Percentiles rank a stretch among this genome's conserved stretches.
These are phyloP conservation scores for Pestalotiopsis sp. DNA, from an alignment of 2,329 filamentous ascomycete genomes.

Conservation along the genomic window DNA sequence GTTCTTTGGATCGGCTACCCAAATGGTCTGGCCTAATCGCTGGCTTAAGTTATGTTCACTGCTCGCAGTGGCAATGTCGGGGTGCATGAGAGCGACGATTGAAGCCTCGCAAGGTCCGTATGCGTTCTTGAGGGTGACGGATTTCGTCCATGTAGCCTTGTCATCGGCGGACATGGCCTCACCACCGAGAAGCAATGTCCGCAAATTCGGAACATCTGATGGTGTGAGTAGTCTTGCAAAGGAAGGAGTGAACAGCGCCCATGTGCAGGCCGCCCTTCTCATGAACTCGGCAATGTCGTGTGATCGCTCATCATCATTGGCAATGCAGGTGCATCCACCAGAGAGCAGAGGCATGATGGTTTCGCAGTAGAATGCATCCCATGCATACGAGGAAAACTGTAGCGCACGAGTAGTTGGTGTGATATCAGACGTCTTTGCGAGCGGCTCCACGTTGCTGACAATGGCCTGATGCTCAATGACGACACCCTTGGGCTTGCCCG, in stretches of 20 bases:
- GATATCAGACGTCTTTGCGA: constrained; percentile 38
- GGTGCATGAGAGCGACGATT: constrained; percentile 10
- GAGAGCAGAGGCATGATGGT: constrained; percentile 19
- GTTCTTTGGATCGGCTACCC: constrained; percentile 19
- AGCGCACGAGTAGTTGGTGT: constrained; percentile 44
- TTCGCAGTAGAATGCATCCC: constrained; percentile 35
- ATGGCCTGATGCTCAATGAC: constrained; percentile 15
- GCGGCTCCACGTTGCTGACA: neutral
- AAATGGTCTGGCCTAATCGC: constrained; percentile 12
- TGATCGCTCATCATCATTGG: constrained; percentile 5
- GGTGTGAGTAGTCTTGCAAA: constrained; percentile 8
- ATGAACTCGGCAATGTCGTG: constrained; percentile 6
- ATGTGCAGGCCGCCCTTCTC: constrained; percentile 2
- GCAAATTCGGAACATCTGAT: constrained; percentile 12
- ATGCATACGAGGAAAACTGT: constrained; percentile 22
- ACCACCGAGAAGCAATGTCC: constrained; percentile 13
- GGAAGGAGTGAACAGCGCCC: constrained; percentile 11
- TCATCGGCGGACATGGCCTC: constrained; percentile 13
- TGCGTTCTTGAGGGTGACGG: constrained; percentile 10
- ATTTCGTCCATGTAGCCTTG: constrained; percentile 9
- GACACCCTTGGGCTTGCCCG: constrained; percentile 16
- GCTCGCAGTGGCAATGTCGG: neutral
- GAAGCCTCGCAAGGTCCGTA: constrained; percentile 15
- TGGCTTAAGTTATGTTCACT: constrained; percentile 11
- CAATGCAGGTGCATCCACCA: constrained; percentile 12